Evolutionary conservation across 176 grass and related monocot genomes (phyloP), one percentile per base, ranked within the genome.

Genomic region (Paspalum vaginatum): DNA sequence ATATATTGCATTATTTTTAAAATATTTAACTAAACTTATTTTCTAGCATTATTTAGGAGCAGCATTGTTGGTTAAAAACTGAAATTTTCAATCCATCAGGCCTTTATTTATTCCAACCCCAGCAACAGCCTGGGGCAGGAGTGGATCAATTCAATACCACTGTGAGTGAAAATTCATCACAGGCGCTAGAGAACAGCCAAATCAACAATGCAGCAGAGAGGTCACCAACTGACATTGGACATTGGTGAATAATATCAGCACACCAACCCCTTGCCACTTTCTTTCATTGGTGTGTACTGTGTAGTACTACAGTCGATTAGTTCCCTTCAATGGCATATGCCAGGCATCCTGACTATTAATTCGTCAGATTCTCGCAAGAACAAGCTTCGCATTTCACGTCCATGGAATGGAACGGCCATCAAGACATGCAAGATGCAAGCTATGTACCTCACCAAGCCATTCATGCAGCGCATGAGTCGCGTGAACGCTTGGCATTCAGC

Each of bases 351-450:
- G 84, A 57, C 40, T 50, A 66, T 49, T 9, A 52, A 45, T 46
- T 61, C 9, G 56, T 41, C 65, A 71, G 72, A 55, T 41, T 64
- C 39, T 71, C 7, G 7, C 47, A 77, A 46, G 48, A 55, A 83
- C 57, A 24, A 14, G 46, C 18, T 63, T 42, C 9, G 1, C 78
- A 18, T 81, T 76, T 61, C 24, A 1, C 56, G 39, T 40, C 10
- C 46, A 51, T 65, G 83, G 50, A 73, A 51, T 65, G 83, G 50
- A 73, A 26, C 51, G 21, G 37, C 15, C 14, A 38, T 20, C 7
- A 77, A n/a, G 65, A 7, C 65, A 83, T 58, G 20, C 38, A 57
- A 44, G 42, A 68, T 68, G 65, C 65, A 46, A 70, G 68, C n/a
- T 12, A 81, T 18, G 16, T 16, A 16, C 42, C 14, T 67, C 57